Evolutionary conservation across 139 green algal genomes (phyloP).

Genomic region (Auxenochlorella pyrenoidosa): DNA sequence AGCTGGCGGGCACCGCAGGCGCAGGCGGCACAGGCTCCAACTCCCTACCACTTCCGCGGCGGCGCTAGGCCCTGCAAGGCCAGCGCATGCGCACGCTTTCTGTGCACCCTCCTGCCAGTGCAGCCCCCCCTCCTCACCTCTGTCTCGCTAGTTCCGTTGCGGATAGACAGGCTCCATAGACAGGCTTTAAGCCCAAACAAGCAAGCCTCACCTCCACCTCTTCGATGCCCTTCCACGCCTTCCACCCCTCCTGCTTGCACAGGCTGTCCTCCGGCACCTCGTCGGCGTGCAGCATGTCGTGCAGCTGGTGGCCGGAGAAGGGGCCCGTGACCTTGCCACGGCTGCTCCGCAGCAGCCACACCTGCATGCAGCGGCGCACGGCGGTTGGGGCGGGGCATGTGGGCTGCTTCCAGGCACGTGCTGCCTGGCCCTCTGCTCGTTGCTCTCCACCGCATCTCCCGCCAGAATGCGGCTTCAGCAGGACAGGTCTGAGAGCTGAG

Average conservation of each 20-base stretch:
- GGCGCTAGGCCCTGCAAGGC: too few relatives aligned
- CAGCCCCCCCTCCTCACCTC: too few relatives aligned
- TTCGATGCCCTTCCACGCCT: conserved; percentile 3
- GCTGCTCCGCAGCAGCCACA: conserved; percentile 10
- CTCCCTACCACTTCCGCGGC: too few relatives aligned
- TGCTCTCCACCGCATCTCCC: not conserved
- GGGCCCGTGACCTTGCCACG: not conserved
- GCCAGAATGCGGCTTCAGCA: too few relatives aligned
- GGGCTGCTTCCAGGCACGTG: not conserved
- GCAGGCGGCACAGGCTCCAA: not conserved
- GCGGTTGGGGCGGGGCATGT: too few relatives aligned
- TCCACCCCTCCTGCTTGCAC: conserved; percentile 29
- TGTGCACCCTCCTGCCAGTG: too few relatives aligned
- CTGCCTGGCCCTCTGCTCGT: not conserved
- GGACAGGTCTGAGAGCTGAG: too few relatives aligned
- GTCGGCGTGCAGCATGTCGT: conserved; percentile 25
- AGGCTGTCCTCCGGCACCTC: conserved; percentile 3
- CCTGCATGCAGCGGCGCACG: not conserved
- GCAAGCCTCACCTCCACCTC: conserved; percentile 4
- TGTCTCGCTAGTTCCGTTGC: too few relatives aligned
- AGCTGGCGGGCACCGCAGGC: too few relatives aligned
- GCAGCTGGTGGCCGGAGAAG: conserved; percentile 13
- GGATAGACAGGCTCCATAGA: too few relatives aligned
- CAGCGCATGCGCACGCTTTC: too few relatives aligned
- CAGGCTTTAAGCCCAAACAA: too few relatives aligned